Conservation (phyloP, 2,329 filamentous ascomycete genomes). For the Acrocalymma vagum region DNA sequence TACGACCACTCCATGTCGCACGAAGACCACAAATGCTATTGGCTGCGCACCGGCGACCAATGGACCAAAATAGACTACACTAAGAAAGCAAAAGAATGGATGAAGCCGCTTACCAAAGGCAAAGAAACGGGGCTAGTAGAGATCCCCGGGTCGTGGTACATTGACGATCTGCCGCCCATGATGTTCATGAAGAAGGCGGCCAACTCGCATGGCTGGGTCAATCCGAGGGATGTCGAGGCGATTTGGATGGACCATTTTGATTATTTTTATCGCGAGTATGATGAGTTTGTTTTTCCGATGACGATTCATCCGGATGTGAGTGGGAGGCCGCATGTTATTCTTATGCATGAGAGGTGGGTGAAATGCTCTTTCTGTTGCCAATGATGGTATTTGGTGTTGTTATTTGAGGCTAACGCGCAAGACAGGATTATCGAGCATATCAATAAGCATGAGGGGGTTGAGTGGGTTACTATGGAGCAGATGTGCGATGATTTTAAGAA, state of each 20-base stretch:
- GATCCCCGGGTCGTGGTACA: conserved; percentile 72
- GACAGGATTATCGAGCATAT: conserved; percentile 72
- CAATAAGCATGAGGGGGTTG: conserved; percentile 68
- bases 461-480: conserved; percentile 75
- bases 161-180: conserved; percentile 69
- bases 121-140: conserved; percentile 70
- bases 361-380: background rate
- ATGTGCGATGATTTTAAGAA: conserved; percentile 78
- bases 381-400: too few species aligned
- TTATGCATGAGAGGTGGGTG: conserved; percentile 74
- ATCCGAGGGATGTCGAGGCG: conserved; percentile 68
- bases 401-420: conserved; percentile 1
- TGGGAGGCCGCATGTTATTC: conserved; percentile 74
- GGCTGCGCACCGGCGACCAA: conserved; percentile 68
- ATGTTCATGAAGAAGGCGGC: conserved; percentile 75
- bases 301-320: conserved; percentile 74
- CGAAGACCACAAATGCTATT: conserved; percentile 72
- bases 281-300: conserved; percentile 80
- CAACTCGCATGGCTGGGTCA: conserved; percentile 70
- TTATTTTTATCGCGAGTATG: conserved; percentile 80
- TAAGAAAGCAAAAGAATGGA: conserved; percentile 69
- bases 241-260: conserved; percentile 74
- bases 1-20: conserved; percentile 75
- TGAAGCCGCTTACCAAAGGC: conserved; percentile 70
- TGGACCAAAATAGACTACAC: conserved; percentile 75